A percentile compares a stretch with the other conserved stretches of the same genome.
These are phyloP conservation scores for Yamadazyma conglobata DNA, from an alignment of 1,139 yeast species.

Conservation along the genomic window DNA sequence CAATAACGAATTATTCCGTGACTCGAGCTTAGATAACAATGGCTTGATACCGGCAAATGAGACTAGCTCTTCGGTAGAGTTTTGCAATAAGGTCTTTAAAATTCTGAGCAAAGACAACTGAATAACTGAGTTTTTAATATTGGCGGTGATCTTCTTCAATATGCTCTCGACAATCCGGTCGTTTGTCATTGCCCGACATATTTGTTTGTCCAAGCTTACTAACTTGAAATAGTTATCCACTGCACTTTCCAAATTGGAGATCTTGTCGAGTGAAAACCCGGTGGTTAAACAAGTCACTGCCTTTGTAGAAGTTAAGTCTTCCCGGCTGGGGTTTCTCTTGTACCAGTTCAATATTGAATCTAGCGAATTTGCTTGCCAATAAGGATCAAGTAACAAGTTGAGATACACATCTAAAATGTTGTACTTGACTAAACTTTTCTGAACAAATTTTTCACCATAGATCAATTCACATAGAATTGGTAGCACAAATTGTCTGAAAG, in stretches of 20 bases:
- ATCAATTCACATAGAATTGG: constrained; percentile 66
- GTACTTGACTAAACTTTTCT: constrained; percentile 34
- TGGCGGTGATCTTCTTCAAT: constrained; percentile 22
- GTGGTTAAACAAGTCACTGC: constrained; percentile 33
- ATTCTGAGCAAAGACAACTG: constrained; percentile 35
- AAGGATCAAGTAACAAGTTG: constrained; percentile 52
- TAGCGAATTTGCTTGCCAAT: constrained; percentile 69
- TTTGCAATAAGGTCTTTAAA: constrained; percentile 22
- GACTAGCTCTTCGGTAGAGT: neutral
- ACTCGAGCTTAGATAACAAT: constrained; percentile 18
- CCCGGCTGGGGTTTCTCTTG: constrained; percentile 21
- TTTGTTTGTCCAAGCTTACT: constrained; percentile 18
- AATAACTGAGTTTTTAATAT: constrained; percentile 34
- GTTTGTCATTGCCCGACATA: constrained; percentile 25
- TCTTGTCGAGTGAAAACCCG: constrained; percentile 39
- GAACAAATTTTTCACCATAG: constrained; percentile 41
- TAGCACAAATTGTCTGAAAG: constrained; percentile 57
- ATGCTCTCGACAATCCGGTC: constrained; percentile 28
- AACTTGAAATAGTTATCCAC: constrained; percentile 39
- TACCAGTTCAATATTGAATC: constrained; percentile 52
- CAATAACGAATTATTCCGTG: constrained; percentile 30
- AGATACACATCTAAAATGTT: constrained; percentile 47
- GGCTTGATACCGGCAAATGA: constrained; percentile 6
- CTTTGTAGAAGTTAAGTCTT: constrained; percentile 21
- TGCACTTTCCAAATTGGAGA: constrained; percentile 40